Evolutionary conservation across 108 stramenopile genomes (phyloP).

Genomic region (Nitzschia inconspicua): DNA sequence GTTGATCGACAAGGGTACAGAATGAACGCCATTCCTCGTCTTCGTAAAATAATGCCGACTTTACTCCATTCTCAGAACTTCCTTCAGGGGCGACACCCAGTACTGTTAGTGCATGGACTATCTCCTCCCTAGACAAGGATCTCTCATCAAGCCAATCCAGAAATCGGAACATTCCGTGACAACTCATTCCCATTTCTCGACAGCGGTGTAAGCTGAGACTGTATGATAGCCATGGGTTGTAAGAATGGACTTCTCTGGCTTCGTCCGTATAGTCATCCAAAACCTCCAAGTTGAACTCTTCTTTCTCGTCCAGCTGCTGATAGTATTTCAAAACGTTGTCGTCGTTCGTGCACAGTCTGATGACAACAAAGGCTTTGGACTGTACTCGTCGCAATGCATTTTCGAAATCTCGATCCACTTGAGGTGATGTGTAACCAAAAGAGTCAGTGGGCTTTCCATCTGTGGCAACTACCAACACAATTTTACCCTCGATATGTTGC

Average conservation of each 20-base stretch:
- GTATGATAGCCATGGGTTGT: conserved; percentile 78
- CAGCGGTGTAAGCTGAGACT: conserved; percentile 55
- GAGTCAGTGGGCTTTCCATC: conserved; percentile 78
- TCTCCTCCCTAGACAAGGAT: conserved; percentile 32
- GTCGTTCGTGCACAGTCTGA: conserved; percentile 77
- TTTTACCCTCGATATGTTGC: conserved; percentile 43
- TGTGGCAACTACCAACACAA: conserved; percentile 70
- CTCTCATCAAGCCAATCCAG: conserved; percentile 66
- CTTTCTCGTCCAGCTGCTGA: conserved; percentile 45
- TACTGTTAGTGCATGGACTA: conserved; percentile 26
- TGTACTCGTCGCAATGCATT: conserved; percentile 31
- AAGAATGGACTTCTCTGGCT: conserved; percentile 56
- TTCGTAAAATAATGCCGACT: not conserved
- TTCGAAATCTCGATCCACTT: conserved; percentile 32
- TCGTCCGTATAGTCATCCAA: conserved; percentile 73
- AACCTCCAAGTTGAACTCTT: conserved; percentile 67
- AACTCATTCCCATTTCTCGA: conserved; percentile 64
- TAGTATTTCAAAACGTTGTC: conserved; percentile 50
- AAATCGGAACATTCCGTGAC: conserved; percentile 23
- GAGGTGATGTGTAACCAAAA: conserved; percentile 29
- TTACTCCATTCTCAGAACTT: conserved; percentile 10
- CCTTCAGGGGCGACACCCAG: conserved; percentile 29
- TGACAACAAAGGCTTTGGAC: conserved; percentile 52
- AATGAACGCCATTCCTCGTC: conserved; percentile 9
- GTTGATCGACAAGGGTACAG: not conserved